Evolutionary conservation across 2,329 filamentous ascomycete species (phyloP), one percentile per base, ranked within the genome.

Genomic region (Aspergillus pseudoglaucus): DNA sequence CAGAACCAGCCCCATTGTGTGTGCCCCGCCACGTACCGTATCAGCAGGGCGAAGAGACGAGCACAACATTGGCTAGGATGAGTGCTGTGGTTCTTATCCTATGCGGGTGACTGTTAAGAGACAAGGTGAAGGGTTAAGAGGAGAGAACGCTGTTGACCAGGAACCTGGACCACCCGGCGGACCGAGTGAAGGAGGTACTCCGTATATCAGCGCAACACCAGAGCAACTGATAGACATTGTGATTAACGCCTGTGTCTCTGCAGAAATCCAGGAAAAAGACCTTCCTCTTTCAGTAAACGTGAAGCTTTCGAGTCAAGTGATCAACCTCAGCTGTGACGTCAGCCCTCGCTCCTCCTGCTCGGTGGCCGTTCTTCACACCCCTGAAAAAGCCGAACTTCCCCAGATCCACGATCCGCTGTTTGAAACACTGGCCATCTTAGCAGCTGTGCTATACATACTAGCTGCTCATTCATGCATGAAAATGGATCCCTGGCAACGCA

Each of bases 401-500:
- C 33, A 17, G 33, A 35, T 35, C 15, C 15, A 17, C 14, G 33
- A 35, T 15, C 10, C 25, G 33, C 14, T 17, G 15, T 14, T 14
- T 15, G 32, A 25, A 22, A 39, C 37, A 17, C 18, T 18, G 37
- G 8, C 15, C 37, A 20, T 20, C 8, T 39, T 39, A 20, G 18
- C 37, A 20, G 37, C 17, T 18, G 10, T 39, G 15, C 9, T 39
- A 39, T 39, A 15, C 6, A 15, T 37, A 3, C 17, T 37, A 8
- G n/a, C 10, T 33, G n/a, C 32, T 37, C 33, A 4, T 37, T 8
- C 8, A 37, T 37, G 15, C 20, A 22, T 22, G 20, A 42, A 27
- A 7, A 61, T 62, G 59, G 54, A 59, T 15, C 42, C 43, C 41
- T 58, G 57, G 50, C 57, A 62, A 41, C 58, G 55, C 14, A 61